Conservation (phyloP, 2,329 filamentous ascomycete species). For the Fusarium nanum region DNA sequence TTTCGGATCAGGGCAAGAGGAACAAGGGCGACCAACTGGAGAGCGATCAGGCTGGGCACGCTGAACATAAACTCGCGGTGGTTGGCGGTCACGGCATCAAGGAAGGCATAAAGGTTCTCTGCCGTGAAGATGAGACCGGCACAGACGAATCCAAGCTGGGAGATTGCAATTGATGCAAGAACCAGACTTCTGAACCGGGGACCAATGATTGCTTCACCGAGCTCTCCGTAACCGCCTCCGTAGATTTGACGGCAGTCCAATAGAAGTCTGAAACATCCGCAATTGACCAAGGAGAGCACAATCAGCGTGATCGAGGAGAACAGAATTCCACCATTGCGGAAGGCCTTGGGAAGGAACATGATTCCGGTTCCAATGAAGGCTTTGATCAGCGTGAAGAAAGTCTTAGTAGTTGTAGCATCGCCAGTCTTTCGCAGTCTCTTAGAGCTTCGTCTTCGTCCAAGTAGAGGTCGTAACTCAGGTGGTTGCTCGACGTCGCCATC, state of each 20-base stretch:
- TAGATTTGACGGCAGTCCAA: conserved; percentile 73
- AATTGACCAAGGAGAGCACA: conserved; percentile 72
- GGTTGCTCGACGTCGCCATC: conserved; percentile 57
- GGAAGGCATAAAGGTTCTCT: conserved; percentile 77
- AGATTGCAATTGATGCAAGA: conserved; percentile 76
- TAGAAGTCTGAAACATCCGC: conserved; percentile 77
- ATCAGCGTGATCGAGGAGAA: conserved; percentile 79
- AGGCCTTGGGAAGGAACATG: conserved; percentile 84
- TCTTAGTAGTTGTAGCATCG: conserved; percentile 75
- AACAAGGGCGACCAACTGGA: conserved; percentile 73
- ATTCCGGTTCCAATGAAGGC: conserved; percentile 84
- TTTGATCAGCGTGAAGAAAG: conserved; percentile 83
- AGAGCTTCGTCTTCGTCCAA: conserved; percentile 62
- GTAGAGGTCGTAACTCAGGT: conserved; percentile 69
- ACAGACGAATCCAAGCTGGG: conserved; percentile 82
- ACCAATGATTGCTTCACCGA: conserved; percentile 75
- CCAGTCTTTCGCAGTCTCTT: conserved; percentile 60
- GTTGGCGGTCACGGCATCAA: conserved; percentile 68
- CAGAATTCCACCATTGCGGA: conserved; percentile 80
- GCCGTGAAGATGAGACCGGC: conserved; percentile 82
- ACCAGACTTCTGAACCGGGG: conserved; percentile 72
- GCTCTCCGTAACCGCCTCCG: conserved; percentile 79
- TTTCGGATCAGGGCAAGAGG: conserved; percentile 78
- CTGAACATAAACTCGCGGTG: conserved; percentile 64
- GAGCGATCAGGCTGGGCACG: conserved; percentile 67